Base-by-base conservation (phyloP, 116 monocot genomes). In the Posidonia oceanica region DNA sequence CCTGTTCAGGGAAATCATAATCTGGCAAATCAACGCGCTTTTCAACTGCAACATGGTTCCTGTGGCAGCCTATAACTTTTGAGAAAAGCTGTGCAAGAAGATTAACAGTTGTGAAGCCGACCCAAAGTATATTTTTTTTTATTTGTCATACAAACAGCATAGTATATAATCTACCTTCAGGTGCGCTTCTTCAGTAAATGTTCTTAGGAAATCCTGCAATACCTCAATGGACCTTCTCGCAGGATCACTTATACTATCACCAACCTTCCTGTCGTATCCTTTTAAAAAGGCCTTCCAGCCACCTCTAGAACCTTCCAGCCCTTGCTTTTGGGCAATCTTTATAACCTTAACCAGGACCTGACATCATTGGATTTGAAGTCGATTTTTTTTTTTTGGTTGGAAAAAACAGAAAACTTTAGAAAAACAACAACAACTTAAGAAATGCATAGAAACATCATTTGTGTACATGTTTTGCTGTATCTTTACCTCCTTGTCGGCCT, bases 321-420 rank as follows among this genome's bases (percentile, higher is more conserved):
- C 61, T 4, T 29, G 38, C 54, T 64, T 73, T 63, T 73, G 73
- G 17, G 38, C n/a, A 21, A 73, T 54, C 54, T 73, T 73, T 10
- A 73, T 64, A 29, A 73, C 53, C 39, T 54, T 52, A 65, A 73
- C 73, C 15, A 73, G 73, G 16, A 55, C 64, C 73, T 73, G 54
- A 56, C 55, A 14, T 29, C 29, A 29, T 29, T 29, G 29, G 29
- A 29, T 29, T 29, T 29, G 29, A 29, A 29, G 29, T 29, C 29
- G 1, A 29, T 29, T 29, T 29, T 29, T 29, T 29, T 29, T 29
- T 29, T 0, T 29, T 29, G 29, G 29, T n/a, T n/a, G n/a, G 1
- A 29, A 29, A 29, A 29, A 29, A 29, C 29, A 29, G 29, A 29
- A 29, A 29, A 29, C 29, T 29, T 29, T 1, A 29, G 13, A 15